phyloP scores from a whole-genome alignment of 495 filamentous ascomycete genomes.

The Echria macrotheca region DNA sequence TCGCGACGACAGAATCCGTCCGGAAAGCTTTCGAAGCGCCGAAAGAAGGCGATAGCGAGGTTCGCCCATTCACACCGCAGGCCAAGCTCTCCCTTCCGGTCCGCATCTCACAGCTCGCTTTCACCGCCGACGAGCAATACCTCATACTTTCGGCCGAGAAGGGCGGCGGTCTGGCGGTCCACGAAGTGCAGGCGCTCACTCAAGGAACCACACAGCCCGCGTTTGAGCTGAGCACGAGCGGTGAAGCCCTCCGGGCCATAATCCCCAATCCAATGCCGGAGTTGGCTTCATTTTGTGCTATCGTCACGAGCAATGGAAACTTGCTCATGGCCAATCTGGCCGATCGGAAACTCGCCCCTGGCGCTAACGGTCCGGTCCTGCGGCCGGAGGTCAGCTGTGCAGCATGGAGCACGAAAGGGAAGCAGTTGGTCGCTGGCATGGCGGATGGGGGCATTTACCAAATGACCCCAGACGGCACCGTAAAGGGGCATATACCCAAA shows the following conservation, averaged over 20 bases:
- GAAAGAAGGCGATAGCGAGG: conserved; percentile 54
- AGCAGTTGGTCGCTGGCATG: conserved; percentile 86
- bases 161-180: conserved; percentile 78
- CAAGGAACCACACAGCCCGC: conserved; percentile 57
- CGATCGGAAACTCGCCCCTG: conserved; percentile 51
- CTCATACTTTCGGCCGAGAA: conserved; percentile 78
- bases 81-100: conserved; percentile 64
- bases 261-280: conserved; percentile 74
- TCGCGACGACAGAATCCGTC: conserved; percentile 72
- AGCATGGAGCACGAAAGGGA: conserved; percentile 88
- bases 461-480: conserved; percentile 71
- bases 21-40: conserved; percentile 65
- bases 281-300: conserved; percentile 59
- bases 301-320: conserved; percentile 74
- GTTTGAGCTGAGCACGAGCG: conserved; percentile 73
- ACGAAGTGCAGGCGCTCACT: conserved; percentile 61
- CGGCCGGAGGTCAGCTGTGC: conserved; percentile 75
- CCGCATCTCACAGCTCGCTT: conserved; percentile 82
- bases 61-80: conserved; percentile 68
- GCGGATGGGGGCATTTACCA: conserved; percentile 75
- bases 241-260: conserved; percentile 65
- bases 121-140: conserved; percentile 77
- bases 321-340: conserved; percentile 79
- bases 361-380: conserved; percentile 59
- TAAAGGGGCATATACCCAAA: conserved; percentile 71